Base-by-base conservation (phyloP, 208 protist genomes). In the Kentomonas sorsogonicus region DNA sequence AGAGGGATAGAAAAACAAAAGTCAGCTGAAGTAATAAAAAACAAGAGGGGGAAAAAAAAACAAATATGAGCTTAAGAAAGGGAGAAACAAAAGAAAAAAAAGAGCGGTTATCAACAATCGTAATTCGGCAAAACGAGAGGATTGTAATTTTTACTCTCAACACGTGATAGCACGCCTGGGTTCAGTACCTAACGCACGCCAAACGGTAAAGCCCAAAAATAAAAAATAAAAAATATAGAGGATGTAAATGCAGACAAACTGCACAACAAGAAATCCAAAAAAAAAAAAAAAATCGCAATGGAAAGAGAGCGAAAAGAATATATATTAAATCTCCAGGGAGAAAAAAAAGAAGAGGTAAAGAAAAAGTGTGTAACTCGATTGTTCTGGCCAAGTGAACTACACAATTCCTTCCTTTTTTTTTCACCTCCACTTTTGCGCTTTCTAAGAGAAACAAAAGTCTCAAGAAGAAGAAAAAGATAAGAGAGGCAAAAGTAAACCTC, bases 151-250 rank as follows among this genome's bases (percentile, higher is more conserved):
- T 48, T 15, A 48, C 16, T 9, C 43, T 15, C n/a, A 48, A 25
- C 13, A 48, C 22, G 22, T 26, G 16, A 48, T 27, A 48, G 13
- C n/a, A n/a, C n/a, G n/a, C n/a, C n/a, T n/a, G n/a, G n/a, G n/a
- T n/a, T n/a, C n/a, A n/a, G n/a, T n/a, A n/a, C n/a, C n/a, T n/a
- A n/a, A n/a, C n/a, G n/a, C n/a, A n/a, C n/a, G n/a, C n/a, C n/a
- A n/a, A n/a, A n/a, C n/a, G n/a, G n/a, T 48, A 9, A 26, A 25
- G 13, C 7, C 22, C 7, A 48, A 46, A 56, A 23, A 33, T 40
- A 59, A 9, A 26, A 59, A 59, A 30, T 6, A 56, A 54, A 50
- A 53, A 31, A 60, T 62, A 65, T 1, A 52, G 54, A 60, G 45
- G 34, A 44, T 59, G 9, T 63, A 62, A 16, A 43, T 56, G 29